A percentile compares a stretch with the other conserved stretches of the same genome.
These are phyloP conservation scores for Volutella citrinella DNA, from an alignment of 2,329 filamentous ascomycete species.

Conservation along the genomic window DNA sequence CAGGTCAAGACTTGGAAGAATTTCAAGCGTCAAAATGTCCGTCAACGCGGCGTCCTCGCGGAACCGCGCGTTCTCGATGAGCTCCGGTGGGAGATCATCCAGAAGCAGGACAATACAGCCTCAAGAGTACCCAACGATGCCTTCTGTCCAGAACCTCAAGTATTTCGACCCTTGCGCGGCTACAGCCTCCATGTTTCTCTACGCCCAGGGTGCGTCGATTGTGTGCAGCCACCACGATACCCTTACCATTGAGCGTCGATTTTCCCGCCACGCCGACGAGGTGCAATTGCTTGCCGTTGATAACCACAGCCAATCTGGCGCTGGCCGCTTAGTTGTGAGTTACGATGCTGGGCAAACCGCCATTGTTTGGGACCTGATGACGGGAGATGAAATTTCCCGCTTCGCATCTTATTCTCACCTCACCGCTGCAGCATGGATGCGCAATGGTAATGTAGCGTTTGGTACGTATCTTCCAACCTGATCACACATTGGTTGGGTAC, in stretches of 20 bases:
- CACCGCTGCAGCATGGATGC: constrained; percentile 88
- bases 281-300: constrained; percentile 84
- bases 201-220: constrained; percentile 77
- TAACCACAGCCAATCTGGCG: constrained; percentile 82
- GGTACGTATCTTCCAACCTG: constrained; percentile 54
- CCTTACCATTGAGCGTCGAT: constrained; percentile 81
- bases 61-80: constrained; percentile 58
- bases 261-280: constrained; percentile 79
- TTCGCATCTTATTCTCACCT: constrained; percentile 90
- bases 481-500: no score
- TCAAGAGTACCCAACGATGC: constrained; percentile 51
- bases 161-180: constrained; percentile 86
- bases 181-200: constrained; percentile 87
- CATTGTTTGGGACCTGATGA: constrained; percentile 95
- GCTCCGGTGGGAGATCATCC: constrained; percentile 54
- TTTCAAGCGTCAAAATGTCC: no score
- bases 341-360: constrained; percentile 89
- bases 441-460: constrained; percentile 94
- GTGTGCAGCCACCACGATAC: constrained; percentile 92
- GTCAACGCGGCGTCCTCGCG: constrained; percentile 52
- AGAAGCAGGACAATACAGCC: constrained; percentile 40
- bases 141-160: constrained; percentile 45
- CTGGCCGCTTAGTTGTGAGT: constrained; percentile 83
- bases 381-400: constrained; percentile 84
- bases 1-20: no score